Conservation (phyloP, 371 early-diverging fungal genomes). For the Syncephalastrum contaminatum region DNA sequence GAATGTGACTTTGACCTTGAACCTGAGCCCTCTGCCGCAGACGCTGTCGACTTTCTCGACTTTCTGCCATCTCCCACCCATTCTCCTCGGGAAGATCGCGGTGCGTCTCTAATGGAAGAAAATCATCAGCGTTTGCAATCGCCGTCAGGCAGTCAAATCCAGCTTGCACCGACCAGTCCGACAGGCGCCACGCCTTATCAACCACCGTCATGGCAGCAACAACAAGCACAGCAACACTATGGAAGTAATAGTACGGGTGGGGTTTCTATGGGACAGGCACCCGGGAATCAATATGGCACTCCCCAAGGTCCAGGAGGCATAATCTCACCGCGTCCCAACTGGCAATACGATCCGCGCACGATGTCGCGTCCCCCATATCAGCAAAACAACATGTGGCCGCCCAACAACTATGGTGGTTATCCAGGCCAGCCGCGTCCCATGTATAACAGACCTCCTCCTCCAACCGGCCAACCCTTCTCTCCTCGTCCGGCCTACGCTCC, state of each 20-base stretch:
- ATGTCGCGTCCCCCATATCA: slow-evolving; percentile 14
- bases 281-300: slow-evolving; percentile 6
- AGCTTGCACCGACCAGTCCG: neutral
- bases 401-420: slow-evolving; percentile 11
- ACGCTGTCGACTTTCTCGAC: slow-evolving; percentile 36
- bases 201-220: slow-evolving; percentile 8
- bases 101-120: slow-evolving; percentile 16
- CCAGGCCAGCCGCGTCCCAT: slow-evolving; percentile 14
- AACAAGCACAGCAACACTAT: slow-evolving; percentile 12
- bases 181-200: slow-evolving; percentile 15
- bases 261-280: neutral
- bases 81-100: slow-evolving; percentile 23
- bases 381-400: slow-evolving; percentile 13
- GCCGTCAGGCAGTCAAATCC: slow-evolving; percentile 3
- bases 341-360: slow-evolving; percentile 14
- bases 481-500: slow-evolving; percentile 14
- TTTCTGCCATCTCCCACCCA: slow-evolving; percentile 38
- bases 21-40: slow-evolving; percentile 38
- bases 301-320: neutral
- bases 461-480: slow-evolving; percentile 2
- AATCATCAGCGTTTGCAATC: slow-evolving; percentile 16
- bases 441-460: slow-evolving; percentile 14
- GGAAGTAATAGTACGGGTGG: slow-evolving; percentile 15
- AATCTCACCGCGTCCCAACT: slow-evolving; percentile 19
- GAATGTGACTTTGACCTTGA: slow-evolving; percentile 15